These are phyloP conservation scores for Saccharomyces hybrid DNA, from an alignment of 1,139 yeast genomes.

Conservation along the genomic window DNA sequence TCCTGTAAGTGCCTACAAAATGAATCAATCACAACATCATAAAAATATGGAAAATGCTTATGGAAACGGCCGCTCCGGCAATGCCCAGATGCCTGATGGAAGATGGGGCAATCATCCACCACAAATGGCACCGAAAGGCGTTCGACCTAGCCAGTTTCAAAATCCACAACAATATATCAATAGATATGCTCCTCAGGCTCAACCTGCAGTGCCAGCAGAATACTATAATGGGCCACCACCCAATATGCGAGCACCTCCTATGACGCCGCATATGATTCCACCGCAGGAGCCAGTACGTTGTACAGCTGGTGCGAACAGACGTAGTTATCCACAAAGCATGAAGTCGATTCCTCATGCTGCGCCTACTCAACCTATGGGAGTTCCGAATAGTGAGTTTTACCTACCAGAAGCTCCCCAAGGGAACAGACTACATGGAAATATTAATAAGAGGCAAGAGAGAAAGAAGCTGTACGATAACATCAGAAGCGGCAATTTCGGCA, in stretches of 20 bases:
- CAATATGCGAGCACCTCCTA: background rate
- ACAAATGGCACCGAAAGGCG: background rate
- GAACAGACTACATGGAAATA: slow-evolving; percentile 24
- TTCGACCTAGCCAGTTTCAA: background rate
- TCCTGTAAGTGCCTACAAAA: background rate
- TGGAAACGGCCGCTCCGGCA: background rate
- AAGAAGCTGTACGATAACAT: slow-evolving; percentile 28
- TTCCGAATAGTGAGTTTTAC: background rate
- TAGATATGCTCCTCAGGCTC: background rate
- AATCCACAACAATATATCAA: background rate
- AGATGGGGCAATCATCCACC: background rate
- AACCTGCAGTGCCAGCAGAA: background rate
- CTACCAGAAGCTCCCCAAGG: slow-evolving; percentile 4
- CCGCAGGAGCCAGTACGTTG: background rate
- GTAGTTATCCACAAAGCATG: background rate
- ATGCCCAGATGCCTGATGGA: background rate
- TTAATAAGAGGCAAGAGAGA: slow-evolving; percentile 25
- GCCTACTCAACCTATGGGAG: background rate
- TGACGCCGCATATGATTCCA: background rate
- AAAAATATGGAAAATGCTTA: background rate
- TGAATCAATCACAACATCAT: background rate
- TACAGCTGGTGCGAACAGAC: background rate
- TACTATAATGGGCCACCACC: background rate
- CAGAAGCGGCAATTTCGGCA: slow-evolving; percentile 31
- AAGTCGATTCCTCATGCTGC: background rate